phyloP scores from a whole-genome alignment of 1,284 basidiomycete species.

The Ganoderma sp. region DNA sequence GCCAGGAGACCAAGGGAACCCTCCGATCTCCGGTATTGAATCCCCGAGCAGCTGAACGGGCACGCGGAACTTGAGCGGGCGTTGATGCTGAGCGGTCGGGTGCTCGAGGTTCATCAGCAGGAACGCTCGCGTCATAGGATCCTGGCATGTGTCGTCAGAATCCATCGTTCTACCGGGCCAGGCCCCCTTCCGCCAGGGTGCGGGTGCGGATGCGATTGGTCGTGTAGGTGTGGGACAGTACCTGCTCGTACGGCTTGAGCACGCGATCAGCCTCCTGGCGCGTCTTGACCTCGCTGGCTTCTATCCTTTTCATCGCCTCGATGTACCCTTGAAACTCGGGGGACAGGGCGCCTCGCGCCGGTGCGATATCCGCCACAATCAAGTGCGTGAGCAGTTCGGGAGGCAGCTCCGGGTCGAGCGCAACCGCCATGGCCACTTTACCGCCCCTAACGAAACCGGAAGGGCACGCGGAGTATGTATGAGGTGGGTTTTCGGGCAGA shows the following conservation, averaged over 20 bases:
- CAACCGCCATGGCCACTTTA: constrained; percentile 84
- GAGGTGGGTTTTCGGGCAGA: background rate
- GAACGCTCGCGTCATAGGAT: constrained; percentile 75
- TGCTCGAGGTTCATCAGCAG: constrained; percentile 80
- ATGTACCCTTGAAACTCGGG: constrained; percentile 72
- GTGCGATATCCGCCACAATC: constrained; percentile 85
- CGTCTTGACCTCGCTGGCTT: constrained; percentile 56
- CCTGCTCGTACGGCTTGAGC: constrained; percentile 66
- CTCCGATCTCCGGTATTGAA: constrained; percentile 70
- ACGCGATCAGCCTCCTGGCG: constrained; percentile 72
- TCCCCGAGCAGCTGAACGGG: constrained; percentile 71
- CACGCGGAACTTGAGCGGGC: constrained; percentile 67
- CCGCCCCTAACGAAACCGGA: constrained; percentile 71
- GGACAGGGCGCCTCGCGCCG: constrained; percentile 65
- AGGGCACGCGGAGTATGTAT: background rate
- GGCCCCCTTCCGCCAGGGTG: background rate
- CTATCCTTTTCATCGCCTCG: constrained; percentile 73
- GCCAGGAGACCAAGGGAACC: constrained; percentile 72
- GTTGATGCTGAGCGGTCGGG: constrained; percentile 35
- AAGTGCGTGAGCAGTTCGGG: constrained; percentile 60
- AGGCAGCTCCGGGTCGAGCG: constrained; percentile 61
- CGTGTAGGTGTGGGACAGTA: constrained; percentile 35
- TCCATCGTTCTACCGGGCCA: background rate
- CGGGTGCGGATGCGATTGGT: background rate
- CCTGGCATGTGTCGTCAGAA: constrained; percentile 49